Base-by-base conservation (phyloP, 371 early-diverging fungal genomes). In the Mucor circinelloides region DNA sequence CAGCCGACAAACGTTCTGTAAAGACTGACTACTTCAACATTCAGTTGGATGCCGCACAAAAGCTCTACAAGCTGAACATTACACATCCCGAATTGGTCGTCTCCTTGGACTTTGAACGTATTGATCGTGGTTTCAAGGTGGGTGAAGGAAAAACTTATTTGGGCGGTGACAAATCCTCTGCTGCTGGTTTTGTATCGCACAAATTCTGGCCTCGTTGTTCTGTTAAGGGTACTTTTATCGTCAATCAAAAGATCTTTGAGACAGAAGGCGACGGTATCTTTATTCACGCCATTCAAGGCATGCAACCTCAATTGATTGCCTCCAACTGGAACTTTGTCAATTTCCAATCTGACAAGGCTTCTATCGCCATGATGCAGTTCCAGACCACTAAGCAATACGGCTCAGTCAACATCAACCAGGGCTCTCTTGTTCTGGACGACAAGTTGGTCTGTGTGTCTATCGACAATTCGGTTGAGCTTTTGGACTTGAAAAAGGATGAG, bases 231-330 rank as follows among this genome's bases (percentile, higher is more conserved):
- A 87, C 87, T 58, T 84, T 95, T 75, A 86, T 87, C 57, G 81
- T 93, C 9, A 84, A 91, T 57, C 91, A 93, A 54, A 69, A 83
- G 21, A 77, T 84, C 30, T 74, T 88, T 59, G 88, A 91, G 42
- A 74, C 89, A 38, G 83, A 83, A 46, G 93, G 92, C 32, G 86
- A 90, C 31, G 95, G 93, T 31, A 81, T 93, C 70, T 94, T 91
- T 72, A 88, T 93, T 64, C 93, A 94, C 72, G 97, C 95, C 4
- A 78, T 94, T 64, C 87, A 94, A 75, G 90, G 86, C 57, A 92
- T 93, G 87, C 90, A 91, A 63, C 96, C 97, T 38, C 94, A 96
- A 61, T 78, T 90, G 63, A 90, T 92, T 50, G 94, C 92, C 13
- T 86, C 89, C 50, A 89, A 89, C 67, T 96, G 96, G 95, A 93